phyloP scores from a whole-genome alignment of 805 yeast genomes.

The Wickerhamomyces queroliae region DNA sequence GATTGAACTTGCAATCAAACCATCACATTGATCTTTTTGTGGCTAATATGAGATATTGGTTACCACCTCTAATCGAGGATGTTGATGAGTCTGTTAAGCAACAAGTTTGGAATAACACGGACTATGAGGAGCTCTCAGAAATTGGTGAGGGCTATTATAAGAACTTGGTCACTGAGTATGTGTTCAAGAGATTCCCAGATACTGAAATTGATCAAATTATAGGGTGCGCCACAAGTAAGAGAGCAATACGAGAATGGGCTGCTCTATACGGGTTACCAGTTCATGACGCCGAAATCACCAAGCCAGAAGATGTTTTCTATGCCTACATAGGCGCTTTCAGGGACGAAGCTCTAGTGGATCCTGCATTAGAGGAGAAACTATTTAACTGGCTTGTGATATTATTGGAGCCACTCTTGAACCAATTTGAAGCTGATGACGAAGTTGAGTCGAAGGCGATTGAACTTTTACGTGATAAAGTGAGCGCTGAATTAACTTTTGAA shows the following conservation, averaged over 20 bases:
- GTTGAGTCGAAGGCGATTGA: constrained; percentile 1
- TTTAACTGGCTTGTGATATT: constrained; percentile 6
- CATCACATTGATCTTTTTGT: neutral
- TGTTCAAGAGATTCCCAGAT: constrained; percentile 4
- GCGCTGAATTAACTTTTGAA: neutral
- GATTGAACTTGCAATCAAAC: constrained; percentile 1
- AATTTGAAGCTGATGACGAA: neutral
- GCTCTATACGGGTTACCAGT: neutral
- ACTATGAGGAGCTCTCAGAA: neutral
- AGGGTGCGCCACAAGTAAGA: constrained; percentile 1
- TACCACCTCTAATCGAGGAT: constrained; percentile 1
- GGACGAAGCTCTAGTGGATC: too few species aligned
- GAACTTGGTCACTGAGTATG: constrained; percentile 1
- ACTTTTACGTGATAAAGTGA: neutral
- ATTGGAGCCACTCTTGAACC: constrained; percentile 5
- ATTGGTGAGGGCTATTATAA: constrained; percentile 6
- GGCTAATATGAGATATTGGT: neutral
- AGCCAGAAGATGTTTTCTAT: constrained; percentile 4
- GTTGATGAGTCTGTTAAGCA: neutral
- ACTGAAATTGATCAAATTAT: constrained; percentile 3
- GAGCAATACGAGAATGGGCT: constrained; percentile 4
- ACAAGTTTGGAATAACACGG: constrained; percentile 1
- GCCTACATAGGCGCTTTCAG: constrained; percentile 9
- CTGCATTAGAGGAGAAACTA: constrained; percentile 1
- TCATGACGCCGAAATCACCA: neutral